Base-by-base conservation (phyloP, 768 basidiomycete species). In the Tulasnella calospora region DNA sequence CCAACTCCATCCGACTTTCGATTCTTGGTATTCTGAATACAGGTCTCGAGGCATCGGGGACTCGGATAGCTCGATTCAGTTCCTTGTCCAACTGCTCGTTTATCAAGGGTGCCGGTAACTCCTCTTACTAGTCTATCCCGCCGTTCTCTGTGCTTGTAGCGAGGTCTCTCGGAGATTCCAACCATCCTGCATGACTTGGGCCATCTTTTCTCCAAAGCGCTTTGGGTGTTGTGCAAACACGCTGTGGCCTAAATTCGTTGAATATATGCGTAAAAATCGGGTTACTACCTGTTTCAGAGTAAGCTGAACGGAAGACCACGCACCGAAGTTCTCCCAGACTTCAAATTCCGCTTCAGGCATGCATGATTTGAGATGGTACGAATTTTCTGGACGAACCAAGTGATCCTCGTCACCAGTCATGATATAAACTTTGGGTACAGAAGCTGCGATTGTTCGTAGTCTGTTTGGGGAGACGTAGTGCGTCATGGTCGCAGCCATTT, bases 1-100 rank as follows among this genome's bases (percentile, higher is more conserved):
- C 98, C 3, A 98, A 99, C 83, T 95, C 96, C 5, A 98, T 96
- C 75, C 91, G 98, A 19, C 87, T 97, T 10, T 92, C 93, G 76
- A 94, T 96, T 0, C 89, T 99, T 33, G 88, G 92, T 0, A 92
- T 96, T 77, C 88, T 99, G 77, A 95, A 96, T 82, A 88, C 91
- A 30, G 92, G 94, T 3, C 91, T 99, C 76, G 95, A 98, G 83
- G 90, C 91, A 74, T 90, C 94, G 27, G 96, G 96, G 9, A 83
- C 88, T 9, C 89, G 88, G 57, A 89, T 99, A 76, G 90, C 91
- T 35, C 86, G 89, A 36, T 98, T 92, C 84, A 90, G 92, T 9
- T 94, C 94, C n/a, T n/a, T n/a, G n/a, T n/a, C n/a, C n/a, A n/a
- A n/a, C n/a, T n/a, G n/a, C n/a, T n/a, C n/a, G n/a, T n/a, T n/a